phyloP scores from a whole-genome alignment of 768 basidiomycete species.

The Mycena haematopus region DNA sequence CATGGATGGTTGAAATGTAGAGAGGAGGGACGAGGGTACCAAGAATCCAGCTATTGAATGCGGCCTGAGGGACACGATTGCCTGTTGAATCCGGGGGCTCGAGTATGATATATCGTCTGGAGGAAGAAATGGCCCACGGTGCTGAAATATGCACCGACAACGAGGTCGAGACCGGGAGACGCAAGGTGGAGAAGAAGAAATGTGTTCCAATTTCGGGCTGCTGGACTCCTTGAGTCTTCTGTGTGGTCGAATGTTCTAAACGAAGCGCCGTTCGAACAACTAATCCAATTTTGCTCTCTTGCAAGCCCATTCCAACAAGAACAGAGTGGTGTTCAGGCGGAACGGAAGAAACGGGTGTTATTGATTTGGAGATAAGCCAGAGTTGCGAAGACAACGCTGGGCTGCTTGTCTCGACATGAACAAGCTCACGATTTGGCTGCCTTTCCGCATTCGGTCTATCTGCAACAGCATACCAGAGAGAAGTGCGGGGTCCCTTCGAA shows the following conservation, averaged over 20 bases:
- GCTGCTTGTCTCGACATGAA: background rate
- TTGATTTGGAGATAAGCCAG: constrained; percentile 25
- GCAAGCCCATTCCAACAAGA: constrained; percentile 13
- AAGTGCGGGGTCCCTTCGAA: background rate
- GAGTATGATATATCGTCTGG: constrained; percentile 32
- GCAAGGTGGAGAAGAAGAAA: constrained; percentile 32
- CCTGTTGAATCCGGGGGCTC: constrained; percentile 31
- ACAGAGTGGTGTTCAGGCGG: constrained; percentile 12
- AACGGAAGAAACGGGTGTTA: constrained; percentile 16
- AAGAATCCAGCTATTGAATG: constrained; percentile 34
- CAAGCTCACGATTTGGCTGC: constrained; percentile 3
- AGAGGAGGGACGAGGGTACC: constrained; percentile 27
- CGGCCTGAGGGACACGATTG: constrained; percentile 26
- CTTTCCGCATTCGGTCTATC: background rate
- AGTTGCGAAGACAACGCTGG: constrained; percentile 7
- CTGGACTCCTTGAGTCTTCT: background rate
- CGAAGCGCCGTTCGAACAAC: constrained; percentile 21
- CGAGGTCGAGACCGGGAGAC: constrained; percentile 30
- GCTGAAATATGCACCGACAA: constrained; percentile 33
- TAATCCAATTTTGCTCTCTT: constrained; percentile 20
- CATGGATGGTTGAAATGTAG: constrained; percentile 27
- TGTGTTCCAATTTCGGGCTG: background rate
- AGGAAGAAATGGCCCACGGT: constrained; percentile 31
- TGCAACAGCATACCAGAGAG: constrained; percentile 18
- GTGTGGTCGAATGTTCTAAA: constrained; percentile 2